These are phyloP conservation scores for Brassica incana DNA, from an alignment of 345 rosid genomes.

Conservation along the genomic window DNA sequence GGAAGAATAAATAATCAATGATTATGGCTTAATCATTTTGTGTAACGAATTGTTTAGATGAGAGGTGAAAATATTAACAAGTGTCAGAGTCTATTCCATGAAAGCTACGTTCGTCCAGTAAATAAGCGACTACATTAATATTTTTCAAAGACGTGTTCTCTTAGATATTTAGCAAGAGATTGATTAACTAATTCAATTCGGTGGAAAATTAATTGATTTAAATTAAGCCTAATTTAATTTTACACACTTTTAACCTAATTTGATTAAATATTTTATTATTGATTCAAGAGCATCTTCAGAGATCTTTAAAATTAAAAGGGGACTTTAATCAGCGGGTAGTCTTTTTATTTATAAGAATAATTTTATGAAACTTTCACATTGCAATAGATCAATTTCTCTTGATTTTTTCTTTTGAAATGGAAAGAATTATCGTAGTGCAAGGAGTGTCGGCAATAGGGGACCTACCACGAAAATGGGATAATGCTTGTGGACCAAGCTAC, in stretches of 20 bases:
- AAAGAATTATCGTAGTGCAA: not conserved
- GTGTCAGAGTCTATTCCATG: conserved; percentile 9
- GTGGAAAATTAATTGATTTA: not conserved
- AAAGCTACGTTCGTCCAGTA: conserved; percentile 35
- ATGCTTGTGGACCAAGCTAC: conserved; percentile 16
- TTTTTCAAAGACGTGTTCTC: conserved; percentile 8
- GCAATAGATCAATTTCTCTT: not conserved
- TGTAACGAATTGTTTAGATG: conserved; percentile 11
- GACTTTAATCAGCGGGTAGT: not conserved
- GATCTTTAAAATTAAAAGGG: not conserved
- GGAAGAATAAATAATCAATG: conserved; percentile 25
- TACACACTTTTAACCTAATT: conserved; percentile 12
- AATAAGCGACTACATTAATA: conserved; percentile 1
- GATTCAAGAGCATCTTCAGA: not conserved
- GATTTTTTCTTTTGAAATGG: not conserved
- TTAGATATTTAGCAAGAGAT: conserved; percentile 9
- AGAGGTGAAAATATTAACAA: conserved; percentile 5
- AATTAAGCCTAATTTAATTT: not conserved
- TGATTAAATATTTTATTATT: not conserved
- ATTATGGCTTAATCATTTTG: conserved; percentile 18
- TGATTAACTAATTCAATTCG: not conserved
- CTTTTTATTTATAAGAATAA: not conserved
- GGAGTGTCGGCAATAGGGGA: conserved; percentile 34
- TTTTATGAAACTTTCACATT: not conserved
- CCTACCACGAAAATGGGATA: conserved; percentile 28